A percentile compares a stretch with the other conserved stretches of the same genome.
Conservation (phyloP, 106 monocot genomes). For the Alisma plantagoaquatica region DNA sequence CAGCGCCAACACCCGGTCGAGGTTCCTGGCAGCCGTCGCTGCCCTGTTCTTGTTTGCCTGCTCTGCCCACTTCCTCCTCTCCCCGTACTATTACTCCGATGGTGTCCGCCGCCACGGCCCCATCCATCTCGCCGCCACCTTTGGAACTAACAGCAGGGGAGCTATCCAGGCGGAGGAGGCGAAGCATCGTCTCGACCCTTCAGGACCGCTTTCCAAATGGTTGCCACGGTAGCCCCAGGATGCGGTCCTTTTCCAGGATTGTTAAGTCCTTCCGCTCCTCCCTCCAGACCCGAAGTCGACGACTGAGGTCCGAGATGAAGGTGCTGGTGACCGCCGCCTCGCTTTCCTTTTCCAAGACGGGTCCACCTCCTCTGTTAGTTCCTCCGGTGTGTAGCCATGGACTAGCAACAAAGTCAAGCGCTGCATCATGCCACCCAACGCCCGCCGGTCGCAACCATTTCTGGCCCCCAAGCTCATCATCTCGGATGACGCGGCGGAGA, state of each 20-base stretch:
- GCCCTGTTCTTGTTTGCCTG: not conserved
- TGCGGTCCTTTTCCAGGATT: conserved; percentile 57
- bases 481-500: too few species aligned
- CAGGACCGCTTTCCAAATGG: too few species aligned
- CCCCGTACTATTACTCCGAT: not conserved
- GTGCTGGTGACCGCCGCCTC: not conserved
- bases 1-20: not conserved
- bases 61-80: not conserved
- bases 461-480: not conserved
- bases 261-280: conserved; percentile 45
- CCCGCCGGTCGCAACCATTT: conserved; percentile 24
- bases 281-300: too few species aligned
- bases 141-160: not conserved
- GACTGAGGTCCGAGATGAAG: too few species aligned
- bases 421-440: conserved; percentile 37
- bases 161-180: not conserved
- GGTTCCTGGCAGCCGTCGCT: not conserved
- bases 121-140: not conserved
- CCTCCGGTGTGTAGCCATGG: conserved; percentile 16
- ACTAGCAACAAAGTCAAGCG: conserved; percentile 17
- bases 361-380: conserved; percentile 25
- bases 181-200: not conserved
- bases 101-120: not conserved
- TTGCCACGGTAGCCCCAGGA: not conserved
- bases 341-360: conserved; percentile 45